A percentile compares a stretch with the other conserved stretches of the same genome.
Evolutionary conservation across 2,329 filamentous ascomycete genomes (phyloP).

Genomic region (Aspergillus novofumigatus): DNA sequence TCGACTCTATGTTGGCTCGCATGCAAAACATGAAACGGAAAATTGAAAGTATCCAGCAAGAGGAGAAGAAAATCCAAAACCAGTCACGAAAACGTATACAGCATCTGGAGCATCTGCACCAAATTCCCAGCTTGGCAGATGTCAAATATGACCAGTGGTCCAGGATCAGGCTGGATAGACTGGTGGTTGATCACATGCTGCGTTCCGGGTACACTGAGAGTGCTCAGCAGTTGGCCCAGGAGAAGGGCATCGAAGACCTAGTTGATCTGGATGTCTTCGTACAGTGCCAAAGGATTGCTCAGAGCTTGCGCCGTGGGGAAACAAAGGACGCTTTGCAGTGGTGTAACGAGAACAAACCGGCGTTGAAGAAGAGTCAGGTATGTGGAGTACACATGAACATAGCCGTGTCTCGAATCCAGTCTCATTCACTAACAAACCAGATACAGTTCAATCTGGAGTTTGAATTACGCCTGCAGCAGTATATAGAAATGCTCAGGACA

Average conservation of each 20-base stretch:
- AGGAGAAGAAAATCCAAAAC: constrained; percentile 71
- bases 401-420: neutral
- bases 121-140: constrained; percentile 76
- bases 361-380: constrained; percentile 81
- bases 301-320: constrained; percentile 65
- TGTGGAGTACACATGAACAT: constrained; percentile 20
- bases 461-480: constrained; percentile 88
- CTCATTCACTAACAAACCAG: neutral
- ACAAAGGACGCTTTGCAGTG: constrained; percentile 78
- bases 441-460: constrained; percentile 78
- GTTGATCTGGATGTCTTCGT: constrained; percentile 88
- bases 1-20: constrained; percentile 79
- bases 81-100: constrained; percentile 72
- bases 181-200: constrained; percentile 89
- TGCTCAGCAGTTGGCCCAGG: constrained; percentile 68
- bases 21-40: constrained; percentile 88
- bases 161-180: constrained; percentile 70
- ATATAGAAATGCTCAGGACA: constrained; percentile 80
- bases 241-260: constrained; percentile 72
- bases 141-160: constrained; percentile 94
- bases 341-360: constrained; percentile 92
- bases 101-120: constrained; percentile 77
- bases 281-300: constrained; percentile 72
- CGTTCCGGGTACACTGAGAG: constrained; percentile 76
- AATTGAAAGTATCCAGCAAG: constrained; percentile 69